Base-by-base conservation (phyloP, 305 asterid genomes). In the Fraxinus nigra region DNA sequence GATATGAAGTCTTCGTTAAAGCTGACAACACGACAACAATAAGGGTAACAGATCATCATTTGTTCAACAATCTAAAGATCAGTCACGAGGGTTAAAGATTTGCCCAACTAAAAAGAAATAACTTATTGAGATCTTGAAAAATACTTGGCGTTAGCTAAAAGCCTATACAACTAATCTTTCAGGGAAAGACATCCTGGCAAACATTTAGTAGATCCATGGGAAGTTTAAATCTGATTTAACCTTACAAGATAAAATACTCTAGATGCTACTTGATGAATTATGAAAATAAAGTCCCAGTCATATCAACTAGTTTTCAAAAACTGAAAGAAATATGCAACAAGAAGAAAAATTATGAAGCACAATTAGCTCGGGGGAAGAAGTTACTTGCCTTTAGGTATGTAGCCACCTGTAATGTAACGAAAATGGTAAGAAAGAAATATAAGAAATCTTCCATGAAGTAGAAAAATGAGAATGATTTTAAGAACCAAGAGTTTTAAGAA, bases 381-480 rank as follows among this genome's bases (percentile, higher is more conserved):
- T 30, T 30, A 51, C 92, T 89, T 86, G 90, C 99, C 98, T 95
- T 94, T 38, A 86, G 90, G 87, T 92, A 86, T 75, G 92, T 80
- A 77, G 97, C 94, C 76, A 83, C 93, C 98, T 95, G 97, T 28
- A 86, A 90, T 46, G 78, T 38, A 80, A 86, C 63, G 67, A 65
- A 88, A 76, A 78, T 43, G 65, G 85, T 86, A 75, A 89, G 86
- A 61, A 18, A 81, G 43, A 82, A 40, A 81, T 78, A 46, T n/a
- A 75, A 85, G 72, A 61, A 38, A 75, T 20, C 9, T 54, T 48
- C 40, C 35, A 79, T 61, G 54, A 81, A 84, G 75, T 69, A 51
- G 79, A 75, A 79, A 80, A 73, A 56, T 32, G 30, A 74, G 34
- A 16, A 40, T 10, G 69, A 37, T 18, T 38, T 30, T 16, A 51